phyloP scores from a whole-genome alignment of 345 rosid genomes.

The Dimocarpus longan region DNA sequence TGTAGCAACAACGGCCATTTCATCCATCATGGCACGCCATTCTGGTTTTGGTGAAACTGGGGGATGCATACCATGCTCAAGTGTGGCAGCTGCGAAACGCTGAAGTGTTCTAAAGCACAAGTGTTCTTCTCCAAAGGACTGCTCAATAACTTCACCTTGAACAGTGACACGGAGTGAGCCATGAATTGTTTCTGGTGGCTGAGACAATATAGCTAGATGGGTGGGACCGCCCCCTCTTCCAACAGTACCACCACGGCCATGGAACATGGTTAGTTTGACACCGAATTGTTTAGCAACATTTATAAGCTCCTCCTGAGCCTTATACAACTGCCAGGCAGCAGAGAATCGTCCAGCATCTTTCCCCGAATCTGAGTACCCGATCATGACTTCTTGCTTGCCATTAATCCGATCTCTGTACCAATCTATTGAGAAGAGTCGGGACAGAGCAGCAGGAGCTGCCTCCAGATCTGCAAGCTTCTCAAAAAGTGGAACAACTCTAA shows the following conservation, averaged over 20 bases:
- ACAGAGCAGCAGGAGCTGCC: slow-evolving; percentile 95
- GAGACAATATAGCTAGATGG: slow-evolving; percentile 98
- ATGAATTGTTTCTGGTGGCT: slow-evolving; percentile 98
- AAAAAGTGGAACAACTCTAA: slow-evolving; percentile 96
- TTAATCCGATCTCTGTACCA: slow-evolving; percentile 90
- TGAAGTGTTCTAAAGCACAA: slow-evolving; percentile 94
- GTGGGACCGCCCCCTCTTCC: slow-evolving; percentile 99
- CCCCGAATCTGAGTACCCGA: slow-evolving; percentile 98
- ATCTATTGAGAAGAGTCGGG: slow-evolving; percentile 86
- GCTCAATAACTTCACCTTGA: slow-evolving; percentile 97
- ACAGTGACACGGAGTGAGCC: slow-evolving; percentile 95
- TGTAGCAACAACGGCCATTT: slow-evolving; percentile 94
- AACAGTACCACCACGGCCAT: slow-evolving; percentile 99
- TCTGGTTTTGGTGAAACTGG: slow-evolving; percentile 93
- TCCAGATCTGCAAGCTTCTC: slow-evolving; percentile 98
- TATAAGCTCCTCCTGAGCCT: slow-evolving; percentile 97
- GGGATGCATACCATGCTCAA: slow-evolving; percentile 95
- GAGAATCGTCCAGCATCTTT: slow-evolving; percentile 97
- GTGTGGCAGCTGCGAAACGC: slow-evolving; percentile 96
- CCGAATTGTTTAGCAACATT: slow-evolving; percentile 84
- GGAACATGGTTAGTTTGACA: slow-evolving; percentile 97
- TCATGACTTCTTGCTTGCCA: slow-evolving; percentile 99
- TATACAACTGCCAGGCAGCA: slow-evolving; percentile 97
- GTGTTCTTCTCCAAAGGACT: slow-evolving; percentile 94
- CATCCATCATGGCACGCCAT: slow-evolving; percentile 89